Evolutionary conservation across 441 rosid species (phyloP).

Genomic region (Syzygium syzygioides): DNA sequence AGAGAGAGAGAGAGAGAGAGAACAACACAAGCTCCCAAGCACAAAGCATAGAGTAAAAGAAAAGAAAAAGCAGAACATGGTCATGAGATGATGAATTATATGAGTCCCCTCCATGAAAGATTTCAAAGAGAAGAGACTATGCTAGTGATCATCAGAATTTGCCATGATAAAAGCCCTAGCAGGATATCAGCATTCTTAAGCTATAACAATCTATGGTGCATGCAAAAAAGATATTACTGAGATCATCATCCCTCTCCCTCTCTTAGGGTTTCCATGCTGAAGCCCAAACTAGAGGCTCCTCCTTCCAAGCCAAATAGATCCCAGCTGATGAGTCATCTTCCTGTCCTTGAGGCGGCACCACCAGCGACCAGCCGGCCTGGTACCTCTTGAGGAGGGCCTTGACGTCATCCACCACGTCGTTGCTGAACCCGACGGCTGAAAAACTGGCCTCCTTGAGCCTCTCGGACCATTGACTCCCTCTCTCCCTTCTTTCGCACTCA

Average conservation of each 20-base stretch:
- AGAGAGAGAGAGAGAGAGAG: neutral
- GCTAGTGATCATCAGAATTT: neutral
- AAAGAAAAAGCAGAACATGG: conserved; percentile 10
- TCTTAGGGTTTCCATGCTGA: conserved; percentile 77
- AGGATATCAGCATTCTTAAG: neutral
- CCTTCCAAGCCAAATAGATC: conserved; percentile 62
- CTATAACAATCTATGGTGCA: neutral
- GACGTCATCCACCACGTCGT: conserved; percentile 68
- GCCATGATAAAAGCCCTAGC: neutral
- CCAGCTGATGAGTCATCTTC: conserved; percentile 24
- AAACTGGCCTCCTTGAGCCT: conserved; percentile 27
- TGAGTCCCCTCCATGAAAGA: neutral
- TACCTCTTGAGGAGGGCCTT: conserved; percentile 68
- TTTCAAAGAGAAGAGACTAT: neutral
- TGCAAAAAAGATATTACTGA: neutral
- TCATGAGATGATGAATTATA: neutral
- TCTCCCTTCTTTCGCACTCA: conserved; percentile 56
- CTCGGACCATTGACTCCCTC: conserved; percentile 53
- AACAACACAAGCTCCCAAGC: conserved; percentile 51
- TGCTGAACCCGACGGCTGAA: conserved; percentile 38
- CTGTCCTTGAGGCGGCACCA: conserved; percentile 24
- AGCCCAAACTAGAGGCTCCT: conserved; percentile 62
- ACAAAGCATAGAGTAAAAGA: conserved; percentile 13
- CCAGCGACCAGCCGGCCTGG: conserved; percentile 44
- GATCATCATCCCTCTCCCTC: neutral